A percentile compares a stretch with the other conserved stretches of the same genome.
Evolutionary conservation across 2,329 filamentous ascomycete species (phyloP).

Genomic region (Elsinoe batatas): DNA sequence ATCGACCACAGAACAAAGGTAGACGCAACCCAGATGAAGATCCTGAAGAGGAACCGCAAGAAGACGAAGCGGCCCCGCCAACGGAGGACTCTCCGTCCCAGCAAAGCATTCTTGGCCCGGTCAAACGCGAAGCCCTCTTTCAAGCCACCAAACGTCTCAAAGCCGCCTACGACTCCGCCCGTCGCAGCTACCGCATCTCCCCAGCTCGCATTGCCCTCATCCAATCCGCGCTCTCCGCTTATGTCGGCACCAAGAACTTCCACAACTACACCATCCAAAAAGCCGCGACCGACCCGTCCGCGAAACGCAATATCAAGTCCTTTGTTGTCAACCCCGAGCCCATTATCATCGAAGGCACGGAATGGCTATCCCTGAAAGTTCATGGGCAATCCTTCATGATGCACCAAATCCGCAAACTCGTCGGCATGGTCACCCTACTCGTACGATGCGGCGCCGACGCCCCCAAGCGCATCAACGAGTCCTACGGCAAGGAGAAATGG

Average conservation of each 20-base stretch:
- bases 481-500: constrained; percentile 61
- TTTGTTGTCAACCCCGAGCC: constrained; percentile 69
- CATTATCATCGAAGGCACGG: constrained; percentile 45
- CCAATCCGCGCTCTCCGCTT: constrained; percentile 63
- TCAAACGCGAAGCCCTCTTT: constrained; percentile 26
- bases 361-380: constrained; percentile 93
- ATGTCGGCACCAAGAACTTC: constrained; percentile 79
- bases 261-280: constrained; percentile 98
- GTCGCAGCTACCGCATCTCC: constrained; percentile 74
- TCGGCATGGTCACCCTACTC: constrained; percentile 77
- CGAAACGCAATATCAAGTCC: constrained; percentile 84
- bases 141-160: constrained; percentile 52
- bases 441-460: constrained; percentile 70
- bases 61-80: constrained; percentile 14
- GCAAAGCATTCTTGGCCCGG: constrained; percentile 4
- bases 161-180: constrained; percentile 68
- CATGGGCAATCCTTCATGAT: constrained; percentile 99
- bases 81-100: constrained; percentile 6
- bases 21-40: constrained; percentile 6
- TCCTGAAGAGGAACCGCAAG: constrained; percentile 19
- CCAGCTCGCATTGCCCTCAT: constrained; percentile 61
- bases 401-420: constrained; percentile 99
- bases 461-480: constrained; percentile 59
- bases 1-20: constrained; percentile 2
- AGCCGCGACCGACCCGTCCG: constrained; percentile 65